Conservation (phyloP, 2,329 filamentous ascomycete genomes). For the Ploettnerulaceae sp. region DNA sequence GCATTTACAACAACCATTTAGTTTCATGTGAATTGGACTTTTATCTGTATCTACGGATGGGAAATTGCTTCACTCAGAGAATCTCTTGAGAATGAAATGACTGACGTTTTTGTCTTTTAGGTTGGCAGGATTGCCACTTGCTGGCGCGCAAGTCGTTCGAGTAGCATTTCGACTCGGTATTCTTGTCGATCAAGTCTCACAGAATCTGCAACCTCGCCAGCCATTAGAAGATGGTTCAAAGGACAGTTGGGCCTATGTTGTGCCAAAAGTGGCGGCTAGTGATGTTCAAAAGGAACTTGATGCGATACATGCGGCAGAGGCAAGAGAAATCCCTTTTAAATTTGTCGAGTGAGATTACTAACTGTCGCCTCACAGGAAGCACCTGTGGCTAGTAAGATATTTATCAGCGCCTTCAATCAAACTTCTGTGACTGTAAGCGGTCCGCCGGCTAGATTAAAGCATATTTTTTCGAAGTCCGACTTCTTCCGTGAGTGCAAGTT, state of each 20-base stretch:
- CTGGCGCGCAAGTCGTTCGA: slow-evolving; percentile 40
- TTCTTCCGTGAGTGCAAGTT: slow-evolving; percentile 33
- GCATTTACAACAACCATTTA: too few relatives aligned
- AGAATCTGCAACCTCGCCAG: slow-evolving; percentile 38
- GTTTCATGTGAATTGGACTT: too few relatives aligned
- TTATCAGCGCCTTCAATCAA: slow-evolving; percentile 16
- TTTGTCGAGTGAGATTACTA: too few relatives aligned
- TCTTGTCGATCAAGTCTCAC: slow-evolving; percentile 40
- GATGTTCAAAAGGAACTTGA: slow-evolving; percentile 39
- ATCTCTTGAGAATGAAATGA: too few relatives aligned
- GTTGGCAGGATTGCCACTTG: slow-evolving; percentile 38
- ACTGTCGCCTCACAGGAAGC: slow-evolving; percentile 21
- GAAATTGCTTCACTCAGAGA: too few relatives aligned
- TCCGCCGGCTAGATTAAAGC: slow-evolving; percentile 29
- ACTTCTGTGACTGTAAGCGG: slow-evolving; percentile 17
- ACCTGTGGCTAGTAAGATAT: slow-evolving; percentile 24
- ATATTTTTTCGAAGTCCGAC: slow-evolving; percentile 29
- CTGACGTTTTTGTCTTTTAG: too few relatives aligned
- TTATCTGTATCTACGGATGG: too few relatives aligned
- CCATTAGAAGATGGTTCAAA: slow-evolving; percentile 14
- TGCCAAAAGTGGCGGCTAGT: slow-evolving; percentile 33
- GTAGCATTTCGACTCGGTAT: slow-evolving; percentile 45
- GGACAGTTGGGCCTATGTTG: slow-evolving; percentile 41
- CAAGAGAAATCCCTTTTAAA: too few relatives aligned
- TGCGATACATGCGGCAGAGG: too few relatives aligned